Conservation (phyloP, 176 grass and related monocot species). For the Dendrocalamus sinicus region DNA sequence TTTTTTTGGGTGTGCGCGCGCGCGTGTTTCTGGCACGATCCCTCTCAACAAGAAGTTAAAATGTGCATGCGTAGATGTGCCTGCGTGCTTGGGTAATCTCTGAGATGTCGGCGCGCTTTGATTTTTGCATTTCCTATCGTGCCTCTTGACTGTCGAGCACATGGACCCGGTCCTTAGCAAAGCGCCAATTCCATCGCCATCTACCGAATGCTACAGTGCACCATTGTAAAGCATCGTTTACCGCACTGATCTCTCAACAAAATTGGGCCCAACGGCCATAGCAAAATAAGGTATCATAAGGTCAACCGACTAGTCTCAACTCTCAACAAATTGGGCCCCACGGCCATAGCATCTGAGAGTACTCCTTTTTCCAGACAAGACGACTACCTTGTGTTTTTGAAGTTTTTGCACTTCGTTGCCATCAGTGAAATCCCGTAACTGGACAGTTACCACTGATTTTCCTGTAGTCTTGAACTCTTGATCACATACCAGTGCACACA, state of each 20-base stretch:
- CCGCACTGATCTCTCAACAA: too few relatives aligned
- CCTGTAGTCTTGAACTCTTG: neutral
- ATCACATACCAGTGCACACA: neutral
- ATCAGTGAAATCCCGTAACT: neutral
- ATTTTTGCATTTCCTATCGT: neutral
- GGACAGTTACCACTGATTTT: neutral
- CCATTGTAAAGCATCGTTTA: neutral
- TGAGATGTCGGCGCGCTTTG: conserved; percentile 12
- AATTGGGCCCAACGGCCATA: too few relatives aligned
- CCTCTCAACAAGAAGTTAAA: conserved; percentile 14
- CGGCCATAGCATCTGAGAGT: neutral
- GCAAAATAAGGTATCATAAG: neutral
- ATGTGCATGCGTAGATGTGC: neutral
- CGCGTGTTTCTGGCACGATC: conserved; percentile 8
- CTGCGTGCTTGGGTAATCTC: neutral
- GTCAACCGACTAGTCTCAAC: neutral
- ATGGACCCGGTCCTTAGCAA: neutral
- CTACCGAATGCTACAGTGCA: neutral
- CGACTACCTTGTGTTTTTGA: too few relatives aligned
- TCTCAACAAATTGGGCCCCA: neutral
- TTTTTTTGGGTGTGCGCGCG: neutral
- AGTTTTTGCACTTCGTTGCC: too few relatives aligned
- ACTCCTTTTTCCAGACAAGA: too few relatives aligned
- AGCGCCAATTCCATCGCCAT: neutral
- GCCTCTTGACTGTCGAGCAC: neutral